A percentile compares a stretch with the other conserved stretches of the same genome.
phyloP scores from a whole-genome alignment of 805 yeast species.

The Candida succiphila region DNA sequence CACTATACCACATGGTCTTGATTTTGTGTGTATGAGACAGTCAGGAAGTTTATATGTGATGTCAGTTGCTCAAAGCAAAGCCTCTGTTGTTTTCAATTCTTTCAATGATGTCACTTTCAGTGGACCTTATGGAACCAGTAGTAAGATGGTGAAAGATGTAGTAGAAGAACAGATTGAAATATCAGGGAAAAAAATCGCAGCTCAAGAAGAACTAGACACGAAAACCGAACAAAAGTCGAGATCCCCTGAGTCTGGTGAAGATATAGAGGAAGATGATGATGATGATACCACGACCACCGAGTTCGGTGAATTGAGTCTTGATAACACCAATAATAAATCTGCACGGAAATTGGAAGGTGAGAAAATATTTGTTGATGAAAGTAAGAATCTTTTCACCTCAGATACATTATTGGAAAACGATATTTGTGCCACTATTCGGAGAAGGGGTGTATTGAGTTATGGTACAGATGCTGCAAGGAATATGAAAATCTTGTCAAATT shows the following conservation, averaged over 20 bases:
- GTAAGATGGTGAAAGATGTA: constrained; percentile 28
- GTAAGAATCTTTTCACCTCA: constrained; percentile 10
- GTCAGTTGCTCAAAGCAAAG: constrained; percentile 61
- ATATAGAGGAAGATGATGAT: background rate
- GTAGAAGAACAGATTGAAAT: constrained; percentile 8
- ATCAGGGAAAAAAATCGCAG: constrained; percentile 2
- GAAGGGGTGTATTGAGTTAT: constrained; percentile 66
- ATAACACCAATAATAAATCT: constrained; percentile 1
- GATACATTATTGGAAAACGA: constrained; percentile 49
- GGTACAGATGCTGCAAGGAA: constrained; percentile 60
- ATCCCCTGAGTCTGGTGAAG: background rate
- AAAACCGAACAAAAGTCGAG: constrained; percentile 1
- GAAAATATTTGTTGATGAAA: constrained; percentile 19
- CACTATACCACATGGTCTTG: constrained; percentile 39
- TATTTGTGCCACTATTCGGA: constrained; percentile 60
- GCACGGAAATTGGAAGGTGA: constrained; percentile 5
- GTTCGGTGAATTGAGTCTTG: background rate
- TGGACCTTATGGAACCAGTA: constrained; percentile 46
- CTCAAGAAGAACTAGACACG: background rate
- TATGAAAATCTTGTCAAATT: constrained; percentile 43
- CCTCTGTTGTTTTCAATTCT: constrained; percentile 55
- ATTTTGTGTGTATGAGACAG: constrained; percentile 80
- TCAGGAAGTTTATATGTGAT: constrained; percentile 81
- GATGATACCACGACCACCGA: too few relatives aligned
- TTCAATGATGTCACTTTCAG: constrained; percentile 54